Base-by-base conservation (phyloP, 768 basidiomycete species). In the Lactarius sanguifluus region DNA sequence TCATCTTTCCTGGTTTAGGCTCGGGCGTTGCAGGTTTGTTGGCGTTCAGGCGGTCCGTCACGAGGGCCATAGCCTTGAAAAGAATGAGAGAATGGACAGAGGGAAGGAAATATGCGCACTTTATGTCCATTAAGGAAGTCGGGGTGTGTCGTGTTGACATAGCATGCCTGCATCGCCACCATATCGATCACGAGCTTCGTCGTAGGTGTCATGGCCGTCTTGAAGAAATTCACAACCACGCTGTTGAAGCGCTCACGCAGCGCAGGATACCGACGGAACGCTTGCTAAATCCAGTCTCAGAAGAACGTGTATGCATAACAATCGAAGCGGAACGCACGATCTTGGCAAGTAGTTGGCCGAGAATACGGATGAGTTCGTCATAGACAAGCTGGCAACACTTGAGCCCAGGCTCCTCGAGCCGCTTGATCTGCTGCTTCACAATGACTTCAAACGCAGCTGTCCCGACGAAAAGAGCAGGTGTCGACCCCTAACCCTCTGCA, bases 151-250 rank as follows among this genome's bases (percentile, higher is more conserved):
- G 97, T 98, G 80, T 99, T 99, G 73, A 99, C 90, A 75, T 98
- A 99, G 76, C 94, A 96, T 43, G 96, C 94, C 81, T 98, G 96
- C 95, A 98, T 98, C 90, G 92, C 77, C 60, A 98, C 95, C 81
- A 99, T 86, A 72, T 99, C 96, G 12, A 84, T 75, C 15, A 99
- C 96, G 56, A 99, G 86, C 77, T 98, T 98, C 69, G 88, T 94
- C 41, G 97, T 99, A 5, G 97, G 97, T 15, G 77, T 79, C 97
- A 99, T 98, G 23, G 93, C 79, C 58, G 82, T 84, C 82, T 96
- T 97, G 87, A 97, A 96, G 79, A 97, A 99, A 78, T 91, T 92
- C 73, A 98, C 92, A 32, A 99, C 97, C 34, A 94, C 92, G 18
- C 90, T 76, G 78, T 97, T 98, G 83, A 99, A 98, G 23, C 95